Conservation (phyloP, 805 yeast species). For the Candida xiaguanensis region DNA sequence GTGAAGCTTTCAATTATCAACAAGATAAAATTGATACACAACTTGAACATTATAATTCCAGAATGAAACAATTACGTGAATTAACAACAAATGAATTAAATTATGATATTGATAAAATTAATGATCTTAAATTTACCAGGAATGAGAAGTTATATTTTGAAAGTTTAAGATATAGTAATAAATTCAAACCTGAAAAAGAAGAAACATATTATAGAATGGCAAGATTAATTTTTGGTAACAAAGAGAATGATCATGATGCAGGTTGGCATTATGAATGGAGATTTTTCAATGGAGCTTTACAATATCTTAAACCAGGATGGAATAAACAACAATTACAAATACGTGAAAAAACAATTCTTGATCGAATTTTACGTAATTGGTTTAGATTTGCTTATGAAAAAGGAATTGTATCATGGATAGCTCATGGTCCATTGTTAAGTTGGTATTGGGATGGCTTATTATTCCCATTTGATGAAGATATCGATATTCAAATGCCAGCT, state of each 20-base stretch:
- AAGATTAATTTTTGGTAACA: conserved; percentile 16
- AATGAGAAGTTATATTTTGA: conserved; percentile 19
- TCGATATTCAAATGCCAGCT: conserved; percentile 31
- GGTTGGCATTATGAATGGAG: conserved; percentile 58
- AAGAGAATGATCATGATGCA: conserved; percentile 32
- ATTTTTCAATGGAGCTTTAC: conserved; percentile 54
- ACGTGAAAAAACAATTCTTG: conserved; percentile 18
- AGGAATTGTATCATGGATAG: conserved; percentile 28
- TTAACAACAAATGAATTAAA: conserved; percentile 11
- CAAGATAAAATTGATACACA: conserved; percentile 21
- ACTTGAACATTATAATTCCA: conserved; percentile 19
- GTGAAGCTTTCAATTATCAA: conserved; percentile 25
- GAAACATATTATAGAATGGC: conserved; percentile 36
- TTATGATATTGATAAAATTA: conserved; percentile 11
- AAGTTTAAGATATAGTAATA: conserved; percentile 17
- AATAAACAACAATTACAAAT: conserved; percentile 18
- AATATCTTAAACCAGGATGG: conserved; percentile 32
- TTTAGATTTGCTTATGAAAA: conserved; percentile 27
- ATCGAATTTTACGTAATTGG: conserved; percentile 22
- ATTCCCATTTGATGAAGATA: conserved; percentile 30
- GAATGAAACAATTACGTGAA: conserved; percentile 11
- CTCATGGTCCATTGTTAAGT: conserved; percentile 28
- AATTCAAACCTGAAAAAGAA: conserved; percentile 17
- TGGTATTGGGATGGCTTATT: conserved; percentile 34
- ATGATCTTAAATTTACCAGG: conserved; percentile 11